A percentile compares a stretch with the other conserved stretches of the same genome.
Conservation (phyloP, 2,329 filamentous ascomycete genomes). For the Chaetomiaceae sp. region DNA sequence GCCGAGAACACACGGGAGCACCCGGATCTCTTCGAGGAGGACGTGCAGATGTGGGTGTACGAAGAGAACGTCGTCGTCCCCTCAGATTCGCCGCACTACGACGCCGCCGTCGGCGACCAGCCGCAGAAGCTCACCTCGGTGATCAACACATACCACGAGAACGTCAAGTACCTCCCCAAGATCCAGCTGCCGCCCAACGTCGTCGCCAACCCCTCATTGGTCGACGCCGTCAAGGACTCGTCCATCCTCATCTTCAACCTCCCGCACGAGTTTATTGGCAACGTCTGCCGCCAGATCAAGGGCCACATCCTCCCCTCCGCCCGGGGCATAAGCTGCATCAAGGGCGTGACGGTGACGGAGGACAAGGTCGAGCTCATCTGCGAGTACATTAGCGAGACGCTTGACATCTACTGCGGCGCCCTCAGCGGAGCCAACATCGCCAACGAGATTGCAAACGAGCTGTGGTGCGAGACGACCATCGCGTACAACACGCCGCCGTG, state of each 20-base stretch:
- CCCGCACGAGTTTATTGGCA: constrained; percentile 90
- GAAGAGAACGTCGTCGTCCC: constrained; percentile 82
- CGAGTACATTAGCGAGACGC: constrained; percentile 83
- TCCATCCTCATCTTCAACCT: constrained; percentile 95
- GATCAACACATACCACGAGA: constrained; percentile 92
- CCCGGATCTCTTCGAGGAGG: constrained; percentile 74
- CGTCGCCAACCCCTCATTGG: constrained; percentile 74
- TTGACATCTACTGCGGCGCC: constrained; percentile 95
- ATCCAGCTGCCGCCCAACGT: constrained; percentile 79
- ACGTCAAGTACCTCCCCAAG: constrained; percentile 94
- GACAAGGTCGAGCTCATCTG: constrained; percentile 85
- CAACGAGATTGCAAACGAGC: constrained; percentile 87
- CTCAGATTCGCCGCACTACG: constrained; percentile 68
- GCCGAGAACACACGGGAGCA: constrained; percentile 83
- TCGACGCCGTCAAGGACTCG: constrained; percentile 74
- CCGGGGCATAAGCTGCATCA: constrained; percentile 94
- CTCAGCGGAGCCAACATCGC: constrained; percentile 96
- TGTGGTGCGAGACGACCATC: constrained; percentile 95
- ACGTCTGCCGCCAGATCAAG: constrained; percentile 75
- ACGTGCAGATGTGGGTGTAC: constrained; percentile 98
- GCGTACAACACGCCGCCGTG: constrained; percentile 90
- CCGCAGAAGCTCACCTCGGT: constrained; percentile 83
- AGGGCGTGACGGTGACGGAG: constrained; percentile 89
- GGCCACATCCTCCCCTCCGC: constrained; percentile 90
- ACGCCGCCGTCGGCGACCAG: constrained; percentile 55